phyloP scores from a whole-genome alignment of 768 basidiomycete genomes.

The Myochromella boudieri region DNA sequence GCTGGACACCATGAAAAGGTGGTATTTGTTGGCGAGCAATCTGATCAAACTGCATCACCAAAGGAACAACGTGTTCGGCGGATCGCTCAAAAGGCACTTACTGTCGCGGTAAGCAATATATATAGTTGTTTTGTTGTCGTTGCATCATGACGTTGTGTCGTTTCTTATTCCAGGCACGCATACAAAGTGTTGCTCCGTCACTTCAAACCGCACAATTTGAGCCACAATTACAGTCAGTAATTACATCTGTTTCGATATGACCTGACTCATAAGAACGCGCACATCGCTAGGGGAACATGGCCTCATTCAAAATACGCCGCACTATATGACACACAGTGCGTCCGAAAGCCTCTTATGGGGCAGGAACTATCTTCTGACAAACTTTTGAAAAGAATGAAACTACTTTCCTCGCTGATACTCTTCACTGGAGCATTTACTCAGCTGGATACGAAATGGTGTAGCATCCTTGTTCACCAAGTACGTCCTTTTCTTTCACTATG shows the following conservation, averaged over 20 bases:
- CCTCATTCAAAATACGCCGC: conserved; percentile 36
- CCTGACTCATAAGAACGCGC: neutral
- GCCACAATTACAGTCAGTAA: conserved; percentile 39
- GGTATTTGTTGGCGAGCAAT: conserved; percentile 19
- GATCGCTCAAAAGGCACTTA: conserved; percentile 33
- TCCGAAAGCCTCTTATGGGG: neutral
- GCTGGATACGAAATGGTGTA: conserved; percentile 43
- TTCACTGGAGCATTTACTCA: conserved; percentile 39
- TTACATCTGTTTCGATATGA: neutral
- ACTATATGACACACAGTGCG: conserved; percentile 33
- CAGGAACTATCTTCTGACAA: neutral
- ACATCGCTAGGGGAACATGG: conserved; percentile 36
- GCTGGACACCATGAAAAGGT: conserved; percentile 29
- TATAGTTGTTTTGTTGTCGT: neutral
- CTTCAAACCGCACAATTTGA: conserved; percentile 39
- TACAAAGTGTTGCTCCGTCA: conserved; percentile 36
- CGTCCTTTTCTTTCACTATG: neutral
- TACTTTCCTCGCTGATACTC: conserved; percentile 33
- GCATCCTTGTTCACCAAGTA: conserved; percentile 40
- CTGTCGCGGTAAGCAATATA: conserved; percentile 31
- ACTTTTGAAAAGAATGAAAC: conserved; percentile 21
- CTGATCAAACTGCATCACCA: conserved; percentile 25
- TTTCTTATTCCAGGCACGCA: conserved; percentile 27
- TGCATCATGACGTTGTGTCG: neutral
- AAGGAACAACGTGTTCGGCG: conserved; percentile 39